Evolutionary conservation across 2,329 filamentous ascomycete species (phyloP).

Genomic region (Alternaria incomplexa): DNA sequence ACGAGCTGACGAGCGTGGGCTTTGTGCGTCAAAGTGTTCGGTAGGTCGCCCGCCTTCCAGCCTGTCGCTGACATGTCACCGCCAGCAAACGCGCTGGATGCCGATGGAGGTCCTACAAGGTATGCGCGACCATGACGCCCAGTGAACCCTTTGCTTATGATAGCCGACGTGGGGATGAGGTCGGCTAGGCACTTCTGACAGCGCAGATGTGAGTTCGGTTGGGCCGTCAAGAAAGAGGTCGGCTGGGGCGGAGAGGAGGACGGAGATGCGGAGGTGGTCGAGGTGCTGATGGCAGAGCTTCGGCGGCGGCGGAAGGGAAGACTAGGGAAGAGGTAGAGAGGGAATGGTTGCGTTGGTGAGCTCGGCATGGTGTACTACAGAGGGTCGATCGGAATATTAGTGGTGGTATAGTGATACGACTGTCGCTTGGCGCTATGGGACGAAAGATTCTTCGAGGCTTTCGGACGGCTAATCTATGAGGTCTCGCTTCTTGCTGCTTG

Average conservation of each 20-base stretch:
- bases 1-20: slow-evolving; percentile 65
- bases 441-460: neutral
- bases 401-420: neutral
- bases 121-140: slow-evolving; percentile 69
- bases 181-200: slow-evolving; percentile 66
- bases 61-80: slow-evolving; percentile 9
- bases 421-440: neutral
- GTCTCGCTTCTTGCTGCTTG: neutral
- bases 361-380: slow-evolving; percentile 9
- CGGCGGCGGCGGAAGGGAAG: slow-evolving; percentile 51
- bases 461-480: neutral
- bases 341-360: slow-evolving; percentile 49
- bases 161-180: slow-evolving; percentile 64
- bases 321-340: slow-evolving; percentile 47
- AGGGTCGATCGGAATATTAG: neutral
- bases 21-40: slow-evolving; percentile 64
- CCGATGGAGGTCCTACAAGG: slow-evolving; percentile 60
- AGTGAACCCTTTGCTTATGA: slow-evolving; percentile 70
- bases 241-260: slow-evolving; percentile 33
- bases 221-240: slow-evolving; percentile 31
- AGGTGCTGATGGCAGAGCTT: slow-evolving; percentile 47
- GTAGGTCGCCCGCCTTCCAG: slow-evolving; percentile 50
- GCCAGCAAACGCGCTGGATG: slow-evolving; percentile 27
- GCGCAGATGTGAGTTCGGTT: slow-evolving; percentile 60
- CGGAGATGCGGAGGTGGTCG: slow-evolving; percentile 25